A percentile compares a stretch with the other conserved stretches of the same genome.
phyloP scores from a whole-genome alignment of 2,329 filamentous ascomycete species.

The Aspergillus fijiensis region DNA sequence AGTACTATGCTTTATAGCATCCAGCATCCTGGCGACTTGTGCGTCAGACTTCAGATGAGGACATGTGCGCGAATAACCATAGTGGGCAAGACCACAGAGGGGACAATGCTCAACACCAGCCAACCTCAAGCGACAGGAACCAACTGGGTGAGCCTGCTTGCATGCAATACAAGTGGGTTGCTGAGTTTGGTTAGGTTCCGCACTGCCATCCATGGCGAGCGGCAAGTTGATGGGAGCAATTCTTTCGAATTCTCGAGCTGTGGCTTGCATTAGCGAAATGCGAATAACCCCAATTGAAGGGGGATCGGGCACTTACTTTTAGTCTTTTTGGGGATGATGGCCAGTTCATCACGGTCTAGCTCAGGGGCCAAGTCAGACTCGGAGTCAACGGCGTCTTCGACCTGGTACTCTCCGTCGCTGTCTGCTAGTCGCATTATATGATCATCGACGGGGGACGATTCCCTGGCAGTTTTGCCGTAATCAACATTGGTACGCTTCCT shows the following conservation, averaged over 20 bases:
- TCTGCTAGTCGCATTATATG: conserved; percentile 20
- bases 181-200: conserved; percentile 7
- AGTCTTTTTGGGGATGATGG: conserved; percentile 23
- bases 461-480: conserved; percentile 22
- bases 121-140: conserved; percentile 61
- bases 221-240: conserved; percentile 21
- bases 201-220: conserved; percentile 21
- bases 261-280: conserved; percentile 12
- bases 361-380: conserved; percentile 25
- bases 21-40: conserved; percentile 64
- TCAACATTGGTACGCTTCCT: conserved; percentile 62
- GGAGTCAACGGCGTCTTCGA: conserved; percentile 30
- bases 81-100: conserved; percentile 64
- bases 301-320: conserved; percentile 22
- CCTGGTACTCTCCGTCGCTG: conserved; percentile 35
- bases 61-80: conserved; percentile 56
- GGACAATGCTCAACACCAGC: conserved; percentile 62
- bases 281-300: not conserved
- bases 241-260: conserved; percentile 42
- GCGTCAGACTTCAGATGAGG: conserved; percentile 63
- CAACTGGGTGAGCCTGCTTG: conserved; percentile 52
- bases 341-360: conserved; percentile 21
- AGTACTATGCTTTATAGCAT: conserved; percentile 58
- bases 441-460: conserved; percentile 25
- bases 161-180: conserved; percentile 54